Base-by-base conservation (phyloP, 2,329 filamentous ascomycete species). In the Alternaria triticimaculans region DNA sequence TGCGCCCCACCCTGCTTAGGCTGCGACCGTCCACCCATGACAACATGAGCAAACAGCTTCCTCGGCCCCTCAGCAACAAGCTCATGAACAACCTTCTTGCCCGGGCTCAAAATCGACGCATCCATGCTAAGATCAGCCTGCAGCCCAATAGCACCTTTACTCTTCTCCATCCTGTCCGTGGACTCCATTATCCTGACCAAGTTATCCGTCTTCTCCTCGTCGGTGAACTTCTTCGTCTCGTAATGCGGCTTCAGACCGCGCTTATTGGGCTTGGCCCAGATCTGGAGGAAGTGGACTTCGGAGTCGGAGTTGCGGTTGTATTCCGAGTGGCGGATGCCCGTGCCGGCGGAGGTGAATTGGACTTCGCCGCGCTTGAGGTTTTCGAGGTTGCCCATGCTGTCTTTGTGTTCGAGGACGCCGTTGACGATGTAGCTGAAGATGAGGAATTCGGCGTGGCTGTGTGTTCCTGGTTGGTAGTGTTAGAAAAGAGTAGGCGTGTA, bases 291-390 rank as follows among this genome's bases (percentile, higher is more conserved):
- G 77, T 96, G 93, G 12, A 93, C 91, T 23, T 90, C 88, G 48
- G 92, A 87, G 14, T 86, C 81, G 57, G 82, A 78, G 77, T 93
- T 89, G 80, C 96, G 89, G 80, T 95, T 96, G 81, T 90, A 89
- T 81, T 97, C 93, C 8, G 89, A 92, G 80, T 97, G 93, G 2
- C 92, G 88, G 72, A 97, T 90, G 6, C 88, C 88, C 6, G 88
- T 93, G 58, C 93, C 93, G n/a, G 92, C 93, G 14, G 90, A 94
- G 10, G 93, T 97, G 80, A 96, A 97, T 76, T 97, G 93, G 48
- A 97, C 92, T 78, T 96, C 93, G 12, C 93, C 92, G 41, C 92
- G 85, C 73, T 87, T 87, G 84, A 97, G 90, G 80, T 90, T 92
- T 79, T 88, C 83, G 9, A 85, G 75, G 58, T 85, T 87, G 71